These are phyloP conservation scores for Penicillium robsamsonii DNA, from an alignment of 495 filamentous ascomycete species.

Conservation along the genomic window DNA sequence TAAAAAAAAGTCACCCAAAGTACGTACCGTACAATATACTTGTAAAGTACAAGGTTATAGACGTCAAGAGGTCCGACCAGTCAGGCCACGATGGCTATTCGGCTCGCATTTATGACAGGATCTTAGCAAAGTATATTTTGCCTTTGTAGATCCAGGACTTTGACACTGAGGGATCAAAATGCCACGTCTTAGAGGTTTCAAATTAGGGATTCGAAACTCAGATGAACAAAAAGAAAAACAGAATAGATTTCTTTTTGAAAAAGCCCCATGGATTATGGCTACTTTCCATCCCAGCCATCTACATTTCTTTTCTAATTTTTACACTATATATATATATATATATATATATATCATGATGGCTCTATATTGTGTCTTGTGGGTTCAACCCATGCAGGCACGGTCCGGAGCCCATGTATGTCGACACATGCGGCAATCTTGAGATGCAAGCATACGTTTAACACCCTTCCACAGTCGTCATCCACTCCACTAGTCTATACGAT, in stretches of 20 bases:
- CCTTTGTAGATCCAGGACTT: neutral
- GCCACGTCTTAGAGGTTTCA: neutral
- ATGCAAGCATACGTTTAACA: conserved; percentile 1
- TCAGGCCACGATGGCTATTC: conserved; percentile 4
- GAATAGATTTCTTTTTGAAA: neutral
- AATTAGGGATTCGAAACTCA: neutral
- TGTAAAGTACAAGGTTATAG: neutral
- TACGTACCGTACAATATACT: neutral
- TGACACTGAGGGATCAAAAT: neutral
- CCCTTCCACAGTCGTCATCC: conserved; percentile 3
- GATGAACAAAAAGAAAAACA: neutral
- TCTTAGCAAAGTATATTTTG: neutral
- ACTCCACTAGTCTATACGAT: neutral
- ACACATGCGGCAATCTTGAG: conserved; percentile 6
- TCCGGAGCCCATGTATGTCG: conserved; percentile 9
- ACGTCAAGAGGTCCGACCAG: neutral
- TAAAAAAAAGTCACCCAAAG: neutral
- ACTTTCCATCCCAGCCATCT: neutral
- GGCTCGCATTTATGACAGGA: neutral
- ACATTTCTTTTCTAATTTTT: neutral
- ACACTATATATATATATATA: neutral
- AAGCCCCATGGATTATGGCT: neutral
- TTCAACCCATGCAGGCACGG: conserved; percentile 14
- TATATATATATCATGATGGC: neutral
- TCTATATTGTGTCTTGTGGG: neutral